Evolutionary conservation across 2,329 filamentous ascomycete species (phyloP), one percentile per base, ranked within the genome.

Genomic region (Thermoascus crustaceus): DNA sequence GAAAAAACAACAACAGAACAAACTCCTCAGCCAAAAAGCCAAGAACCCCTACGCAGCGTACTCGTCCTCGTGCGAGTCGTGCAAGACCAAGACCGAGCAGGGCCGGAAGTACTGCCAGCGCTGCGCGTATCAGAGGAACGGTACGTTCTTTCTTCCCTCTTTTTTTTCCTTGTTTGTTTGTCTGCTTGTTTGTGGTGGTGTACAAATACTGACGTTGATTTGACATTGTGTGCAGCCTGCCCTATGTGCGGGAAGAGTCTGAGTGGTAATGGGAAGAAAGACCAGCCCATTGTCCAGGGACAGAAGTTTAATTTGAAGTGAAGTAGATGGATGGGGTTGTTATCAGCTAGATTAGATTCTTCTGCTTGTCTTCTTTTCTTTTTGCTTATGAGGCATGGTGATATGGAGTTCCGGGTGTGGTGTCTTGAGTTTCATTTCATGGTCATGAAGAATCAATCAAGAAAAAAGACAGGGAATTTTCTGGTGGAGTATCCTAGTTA

Each of bases 11-110:
- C n/a, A 35, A 6, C 37, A 78, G 75, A 80, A 72, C 58, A 81
- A 82, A 55, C 65, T 80, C 4, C 60, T 80, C 20, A 80, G 75
- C 38, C 74, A 78, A 45, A 68, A 71, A 30, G 78, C 78, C 20
- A 77, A 79, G 58, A 80, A 81, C 43, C 77, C 77, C 0, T 81
- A 78, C 46, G 76, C 76, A 2, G 69, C 75, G 35, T 80, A 80
- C 53, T 68, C 76, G 7, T 76, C 73, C 48, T 69, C 72, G 0
- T 81, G 77, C 48, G 67, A 69, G 6, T 68, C 66, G 24, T 81
- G 77, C 66, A 80, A 77, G 55, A 73, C 72, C 18, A 80, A 79
- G 53, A 68, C 76, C n/a, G 69, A 76, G 7, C 69, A 76, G 47
- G 77, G 77, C 8, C 68, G 70, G 50, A 73, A 72, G 31, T 75